Conservation (phyloP, 2,329 filamentous ascomycete genomes). For the Metarhizium sp. region DNA sequence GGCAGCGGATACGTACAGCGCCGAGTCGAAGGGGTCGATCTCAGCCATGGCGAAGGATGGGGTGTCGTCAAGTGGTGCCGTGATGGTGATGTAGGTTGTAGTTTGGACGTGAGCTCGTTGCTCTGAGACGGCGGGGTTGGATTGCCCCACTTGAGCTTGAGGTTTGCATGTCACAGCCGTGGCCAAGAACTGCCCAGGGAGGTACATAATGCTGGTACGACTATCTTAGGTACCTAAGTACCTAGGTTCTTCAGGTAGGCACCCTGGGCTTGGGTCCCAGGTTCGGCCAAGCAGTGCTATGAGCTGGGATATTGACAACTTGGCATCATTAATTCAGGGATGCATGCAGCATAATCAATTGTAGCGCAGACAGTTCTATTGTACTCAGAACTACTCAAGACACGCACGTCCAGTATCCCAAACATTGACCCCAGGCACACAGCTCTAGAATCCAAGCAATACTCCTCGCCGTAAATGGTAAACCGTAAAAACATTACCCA, state of each 20-base stretch:
- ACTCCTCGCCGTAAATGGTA: not conserved
- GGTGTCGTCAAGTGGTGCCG: slow-evolving; percentile 2
- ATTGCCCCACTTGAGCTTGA: not conserved
- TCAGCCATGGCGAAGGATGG: slow-evolving; percentile 30
- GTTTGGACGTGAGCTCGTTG: not conserved
- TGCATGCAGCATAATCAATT: too few species aligned
- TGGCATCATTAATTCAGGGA: too few species aligned
- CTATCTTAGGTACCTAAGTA: too few species aligned
- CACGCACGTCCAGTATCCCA: not conserved
- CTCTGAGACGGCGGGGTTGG: slow-evolving; percentile 1
- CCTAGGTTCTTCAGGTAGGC: too few species aligned
- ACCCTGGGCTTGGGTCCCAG: too few species aligned
- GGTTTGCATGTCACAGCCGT: not conserved
- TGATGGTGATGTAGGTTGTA: not conserved
- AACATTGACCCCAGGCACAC: not conserved
- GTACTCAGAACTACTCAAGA: not conserved
- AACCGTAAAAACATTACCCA: not conserved
- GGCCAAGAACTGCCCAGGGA: too few species aligned
- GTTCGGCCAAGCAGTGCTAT: too few species aligned
- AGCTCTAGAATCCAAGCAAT: not conserved
- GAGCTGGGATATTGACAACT: too few species aligned
- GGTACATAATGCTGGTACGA: too few species aligned
- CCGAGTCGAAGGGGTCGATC: slow-evolving; percentile 64
- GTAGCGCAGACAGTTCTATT: not conserved
- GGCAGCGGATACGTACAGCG: slow-evolving; percentile 46